Base-by-base conservation (phyloP, 768 basidiomycete species). In the Sutorius australiensis region DNA sequence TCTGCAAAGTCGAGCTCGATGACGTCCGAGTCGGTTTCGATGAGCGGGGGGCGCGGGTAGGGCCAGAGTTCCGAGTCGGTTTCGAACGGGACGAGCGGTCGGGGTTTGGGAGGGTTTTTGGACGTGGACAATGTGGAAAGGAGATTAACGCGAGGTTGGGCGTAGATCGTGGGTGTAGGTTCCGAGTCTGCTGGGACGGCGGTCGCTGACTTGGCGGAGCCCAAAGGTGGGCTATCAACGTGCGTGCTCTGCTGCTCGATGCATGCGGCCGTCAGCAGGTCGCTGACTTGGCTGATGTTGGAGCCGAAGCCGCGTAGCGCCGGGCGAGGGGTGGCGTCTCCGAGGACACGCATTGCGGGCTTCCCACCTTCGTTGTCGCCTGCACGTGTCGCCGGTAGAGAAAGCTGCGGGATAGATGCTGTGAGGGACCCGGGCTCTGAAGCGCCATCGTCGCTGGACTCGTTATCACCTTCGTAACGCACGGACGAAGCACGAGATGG, bases 1-100 rank as follows among this genome's bases (percentile, higher is more conserved):
- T 89, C 88, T 6, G 77, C 77, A 61, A 87, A 90, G 64, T 87
- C 85, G 46, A 90, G 80, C 66, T 89, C 88, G 10, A 89, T 78
- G 24, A 90, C 80, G 50, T 86, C 87, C 5, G 74, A 75, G 36
- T 71, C 71, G 47, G 51, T 63, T 51, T 75, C 75, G 51, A 75
- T 70, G 43, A 74, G 69, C 11, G 75, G 75, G 5, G 71, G 70
- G 36, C 77, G 80, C 0, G 81, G 78, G 61, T 86, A 86, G 5
- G 87, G 85, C 87, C 86, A 89, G 14, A 88, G 72, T 32, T 86
- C 82, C 8, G 84, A 82, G 54, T 82, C 81, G 0, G 81, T 70
- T 46, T 76, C 78, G 61, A 88, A 88, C 0, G 86, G 84, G 0
- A 85, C 75, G 13, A 85, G 75, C 6, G 72, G 66, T 36, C 77